phyloP scores from a whole-genome alignment of 2,329 filamentous ascomycete genomes.

The Cordyceps pruinosa region DNA sequence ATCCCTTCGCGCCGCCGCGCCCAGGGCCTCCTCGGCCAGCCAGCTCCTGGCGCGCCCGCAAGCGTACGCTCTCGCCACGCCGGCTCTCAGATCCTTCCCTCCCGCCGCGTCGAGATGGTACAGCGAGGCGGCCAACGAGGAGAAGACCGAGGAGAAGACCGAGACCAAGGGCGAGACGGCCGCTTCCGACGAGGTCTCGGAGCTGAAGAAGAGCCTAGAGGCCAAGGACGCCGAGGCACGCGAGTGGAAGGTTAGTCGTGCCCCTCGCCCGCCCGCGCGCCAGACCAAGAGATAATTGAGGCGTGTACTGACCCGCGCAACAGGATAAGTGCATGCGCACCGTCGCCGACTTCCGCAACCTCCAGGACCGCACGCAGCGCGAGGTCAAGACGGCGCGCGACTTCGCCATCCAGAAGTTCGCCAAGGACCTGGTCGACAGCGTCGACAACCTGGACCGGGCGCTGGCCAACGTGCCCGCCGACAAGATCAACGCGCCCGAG shows the following conservation, averaged over 20 bases:
- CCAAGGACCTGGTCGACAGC: conserved; percentile 87
- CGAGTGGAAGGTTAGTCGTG: conserved; percentile 71
- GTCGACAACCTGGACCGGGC: conserved; percentile 97
- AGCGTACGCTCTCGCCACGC: conserved; percentile 29
- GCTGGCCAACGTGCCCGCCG: conserved; percentile 66
- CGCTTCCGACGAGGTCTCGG: conserved; percentile 31
- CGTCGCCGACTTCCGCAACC: conserved; percentile 94
- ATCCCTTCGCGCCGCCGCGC: conserved; percentile 35
- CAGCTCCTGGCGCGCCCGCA: conserved; percentile 29
- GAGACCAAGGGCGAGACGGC: conserved; percentile 20
- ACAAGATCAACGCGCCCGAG: conserved; percentile 55
- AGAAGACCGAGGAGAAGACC: conserved; percentile 27
- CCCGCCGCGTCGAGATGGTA: conserved; percentile 38
- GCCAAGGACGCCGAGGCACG: conserved; percentile 47
- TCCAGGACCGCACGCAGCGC: conserved; percentile 88
- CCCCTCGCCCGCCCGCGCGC: background rate
- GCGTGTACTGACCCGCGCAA: background rate
- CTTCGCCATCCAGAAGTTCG: conserved; percentile 94
- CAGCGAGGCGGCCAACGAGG: conserved; percentile 39
- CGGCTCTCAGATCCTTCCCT: conserved; percentile 31
- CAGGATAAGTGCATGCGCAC: conserved; percentile 93
- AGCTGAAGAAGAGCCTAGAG: conserved; percentile 46
- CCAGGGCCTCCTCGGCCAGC: conserved; percentile 28
- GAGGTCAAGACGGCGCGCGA: conserved; percentile 82
- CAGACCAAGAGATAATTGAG: background rate